Evolutionary conservation across 345 rosid genomes (phyloP).

Genomic region (Syzygium aqueum): DNA sequence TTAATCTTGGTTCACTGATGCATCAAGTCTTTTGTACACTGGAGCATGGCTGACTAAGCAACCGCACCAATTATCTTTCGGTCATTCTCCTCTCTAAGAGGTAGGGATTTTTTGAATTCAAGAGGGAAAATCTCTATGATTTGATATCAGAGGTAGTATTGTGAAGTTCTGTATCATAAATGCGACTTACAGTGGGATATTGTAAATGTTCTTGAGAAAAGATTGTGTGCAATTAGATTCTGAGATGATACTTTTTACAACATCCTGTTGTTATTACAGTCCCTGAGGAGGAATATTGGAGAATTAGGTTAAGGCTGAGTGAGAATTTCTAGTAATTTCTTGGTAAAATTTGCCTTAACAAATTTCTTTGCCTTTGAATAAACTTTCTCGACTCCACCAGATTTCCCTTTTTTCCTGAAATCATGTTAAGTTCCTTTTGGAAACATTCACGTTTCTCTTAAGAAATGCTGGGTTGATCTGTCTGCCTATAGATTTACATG

Average conservation of each 20-base stretch:
- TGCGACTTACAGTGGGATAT: neutral
- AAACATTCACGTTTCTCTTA: neutral
- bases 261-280: neutral
- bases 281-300: neutral
- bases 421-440: neutral
- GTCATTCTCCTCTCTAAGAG: neutral
- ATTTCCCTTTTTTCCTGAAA: neutral
- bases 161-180: neutral
- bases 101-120: neutral
- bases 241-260: neutral
- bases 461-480: neutral
- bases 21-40: neutral
- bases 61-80: neutral
- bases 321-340: neutral
- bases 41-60: neutral
- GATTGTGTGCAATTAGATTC: neutral
- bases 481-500: neutral
- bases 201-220: neutral
- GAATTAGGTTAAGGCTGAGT: neutral
- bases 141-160: neutral
- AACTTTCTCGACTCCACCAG: neutral
- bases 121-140: neutral
- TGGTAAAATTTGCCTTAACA: neutral
- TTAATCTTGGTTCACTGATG: neutral
- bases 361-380: neutral